A percentile compares a stretch with the other conserved stretches of the same genome.
Evolutionary conservation across 495 filamentous ascomycete genomes (phyloP).

Genomic region (Xylaria castorea): DNA sequence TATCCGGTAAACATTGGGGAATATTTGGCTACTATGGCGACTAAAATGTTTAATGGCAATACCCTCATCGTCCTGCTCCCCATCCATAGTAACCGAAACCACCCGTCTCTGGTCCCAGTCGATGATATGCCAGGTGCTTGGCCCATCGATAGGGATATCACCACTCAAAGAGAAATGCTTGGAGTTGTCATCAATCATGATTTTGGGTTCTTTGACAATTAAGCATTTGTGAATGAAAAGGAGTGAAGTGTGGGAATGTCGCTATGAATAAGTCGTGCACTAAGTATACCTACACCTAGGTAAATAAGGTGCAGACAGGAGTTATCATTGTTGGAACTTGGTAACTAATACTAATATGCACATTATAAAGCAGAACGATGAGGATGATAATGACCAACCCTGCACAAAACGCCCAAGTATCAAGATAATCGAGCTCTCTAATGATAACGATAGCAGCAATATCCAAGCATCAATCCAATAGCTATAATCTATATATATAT

Average conservation of each 20-base stretch:
- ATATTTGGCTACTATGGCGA: constrained; percentile 8
- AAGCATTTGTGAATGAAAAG: neutral
- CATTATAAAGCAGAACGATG: too few species aligned
- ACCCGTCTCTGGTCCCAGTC: constrained; percentile 35
- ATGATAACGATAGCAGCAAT: too few species aligned
- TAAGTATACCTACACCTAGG: neutral
- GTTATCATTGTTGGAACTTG: neutral
- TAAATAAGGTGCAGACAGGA: too few species aligned
- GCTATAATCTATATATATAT: too few species aligned
- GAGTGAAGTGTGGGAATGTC: neutral
- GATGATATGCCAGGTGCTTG: constrained; percentile 35
- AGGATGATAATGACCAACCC: too few species aligned
- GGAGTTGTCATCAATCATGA: constrained; percentile 32
- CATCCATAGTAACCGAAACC: constrained; percentile 36
- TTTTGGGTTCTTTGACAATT: neutral
- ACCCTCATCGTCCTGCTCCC: constrained; percentile 30
- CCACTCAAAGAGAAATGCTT: constrained; percentile 30
- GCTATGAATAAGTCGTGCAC: neutral
- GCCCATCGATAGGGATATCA: constrained; percentile 27
- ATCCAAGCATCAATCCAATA: too few species aligned
- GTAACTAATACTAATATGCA: too few species aligned
- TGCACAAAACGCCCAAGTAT: too few species aligned
- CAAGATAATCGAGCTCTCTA: too few species aligned
- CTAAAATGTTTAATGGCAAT: constrained; percentile 32
- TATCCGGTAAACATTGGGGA: neutral